phyloP scores from a whole-genome alignment of 257 asterid species.

The Rhazya stricta region DNA sequence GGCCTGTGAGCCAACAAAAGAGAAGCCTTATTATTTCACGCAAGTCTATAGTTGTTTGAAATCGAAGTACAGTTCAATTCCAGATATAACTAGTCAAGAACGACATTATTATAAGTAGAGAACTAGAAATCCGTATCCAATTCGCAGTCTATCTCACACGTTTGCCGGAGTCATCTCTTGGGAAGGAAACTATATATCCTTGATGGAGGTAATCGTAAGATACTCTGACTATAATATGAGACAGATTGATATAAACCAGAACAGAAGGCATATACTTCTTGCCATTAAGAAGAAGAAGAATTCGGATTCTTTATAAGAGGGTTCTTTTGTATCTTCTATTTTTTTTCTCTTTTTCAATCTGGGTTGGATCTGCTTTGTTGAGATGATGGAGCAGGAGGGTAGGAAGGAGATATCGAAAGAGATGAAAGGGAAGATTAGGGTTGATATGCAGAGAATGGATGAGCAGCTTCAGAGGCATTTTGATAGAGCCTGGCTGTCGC shows the following conservation, averaged over 20 bases:
- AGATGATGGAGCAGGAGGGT: not conserved
- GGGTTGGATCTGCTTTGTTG: not conserved
- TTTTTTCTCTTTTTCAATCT: not conserved
- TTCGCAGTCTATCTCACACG: not conserved
- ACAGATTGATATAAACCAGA: not conserved
- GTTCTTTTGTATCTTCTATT: not conserved
- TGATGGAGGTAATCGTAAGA: not conserved
- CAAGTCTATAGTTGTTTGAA: not conserved
- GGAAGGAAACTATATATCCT: not conserved
- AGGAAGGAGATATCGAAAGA: not conserved
- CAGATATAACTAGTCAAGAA: not conserved
- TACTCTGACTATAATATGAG: not conserved
- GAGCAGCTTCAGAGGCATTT: not conserved
- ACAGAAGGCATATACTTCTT: not conserved
- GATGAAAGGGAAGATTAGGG: conserved; percentile 7
- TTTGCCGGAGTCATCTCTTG: not conserved
- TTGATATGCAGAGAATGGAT: conserved; percentile 10
- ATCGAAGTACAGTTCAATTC: not conserved
- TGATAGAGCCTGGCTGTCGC: not conserved
- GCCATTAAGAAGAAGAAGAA: not conserved
- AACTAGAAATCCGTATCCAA: not conserved
- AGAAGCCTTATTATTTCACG: not conserved
- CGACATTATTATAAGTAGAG: not conserved
- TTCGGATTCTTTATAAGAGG: not conserved
- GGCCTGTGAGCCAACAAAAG: not conserved